phyloP scores from a whole-genome alignment of 192 early-diverging fungal species.

The Podila horticola region DNA sequence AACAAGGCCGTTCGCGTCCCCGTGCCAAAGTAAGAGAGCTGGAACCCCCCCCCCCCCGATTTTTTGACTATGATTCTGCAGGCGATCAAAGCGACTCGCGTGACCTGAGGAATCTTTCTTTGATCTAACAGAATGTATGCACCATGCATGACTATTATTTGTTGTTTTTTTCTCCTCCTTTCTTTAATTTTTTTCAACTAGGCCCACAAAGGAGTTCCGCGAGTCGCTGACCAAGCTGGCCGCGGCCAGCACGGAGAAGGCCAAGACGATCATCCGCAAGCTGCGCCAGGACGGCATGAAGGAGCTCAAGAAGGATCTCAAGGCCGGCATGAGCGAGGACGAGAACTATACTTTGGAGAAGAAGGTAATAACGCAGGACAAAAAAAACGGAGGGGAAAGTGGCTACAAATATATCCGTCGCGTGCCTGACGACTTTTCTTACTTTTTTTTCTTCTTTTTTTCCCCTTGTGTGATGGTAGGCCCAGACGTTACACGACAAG shows the following conservation, averaged over 20 bases:
- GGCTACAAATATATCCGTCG: no score
- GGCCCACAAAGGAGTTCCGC: conserved; percentile 79
- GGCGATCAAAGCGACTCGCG: neutral
- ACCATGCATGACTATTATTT: conserved; percentile 11
- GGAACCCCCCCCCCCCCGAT: neutral
- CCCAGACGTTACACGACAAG: conserved; percentile 73
- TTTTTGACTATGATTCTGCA: neutral
- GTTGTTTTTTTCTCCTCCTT: conserved; percentile 14
- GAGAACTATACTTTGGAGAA: conserved; percentile 67
- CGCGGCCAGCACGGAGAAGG: conserved; percentile 68
- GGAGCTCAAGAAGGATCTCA: conserved; percentile 73
- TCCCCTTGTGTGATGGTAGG: conserved; percentile 20
- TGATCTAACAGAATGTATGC: neutral
- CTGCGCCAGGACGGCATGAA: conserved; percentile 80
- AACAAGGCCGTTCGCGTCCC: conserved; percentile 77
- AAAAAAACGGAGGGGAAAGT: neutral
- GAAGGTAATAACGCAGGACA: conserved; percentile 46
- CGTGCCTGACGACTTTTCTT: neutral
- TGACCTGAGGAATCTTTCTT: no score
- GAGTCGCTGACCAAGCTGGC: conserved; percentile 76
- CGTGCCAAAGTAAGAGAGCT: conserved; percentile 74
- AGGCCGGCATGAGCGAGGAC: conserved; percentile 64
- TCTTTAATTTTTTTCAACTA: conserved; percentile 24
- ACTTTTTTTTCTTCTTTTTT: neutral
- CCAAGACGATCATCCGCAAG: conserved; percentile 73